Evolutionary conservation across 495 filamentous ascomycete genomes (phyloP), one percentile per base, ranked within the genome.

Genomic region (Chaetomidium leptoderma): DNA sequence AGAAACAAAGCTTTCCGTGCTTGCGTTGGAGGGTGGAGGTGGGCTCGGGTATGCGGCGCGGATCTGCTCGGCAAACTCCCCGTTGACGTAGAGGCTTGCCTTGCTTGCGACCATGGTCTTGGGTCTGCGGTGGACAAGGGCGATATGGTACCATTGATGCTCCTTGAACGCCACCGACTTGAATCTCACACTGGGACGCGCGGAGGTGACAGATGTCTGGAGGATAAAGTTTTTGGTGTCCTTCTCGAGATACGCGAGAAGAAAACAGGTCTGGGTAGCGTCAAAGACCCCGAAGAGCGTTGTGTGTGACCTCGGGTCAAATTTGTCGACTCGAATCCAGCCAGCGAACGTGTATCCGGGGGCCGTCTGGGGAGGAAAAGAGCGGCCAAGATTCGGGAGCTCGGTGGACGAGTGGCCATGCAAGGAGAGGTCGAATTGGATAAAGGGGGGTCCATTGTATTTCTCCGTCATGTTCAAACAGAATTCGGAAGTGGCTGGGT

Each of bases 241-340:
- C 65, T 87, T 90, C 70, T 98, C 93, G 24, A 98, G 80, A 67
- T 97, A 98, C 23, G 87, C 88, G 42, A 98, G 82, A 32, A 97
- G 76, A 62, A 98, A 98, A 72, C 95, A 98, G 1, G 88, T 91
- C 65, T 98, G 93, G 17, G 83, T 90, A 0, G 86, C 77, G 73
- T 98, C 93, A 70, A 95, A 97, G 11, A 92, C 90, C 4, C 93
- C 93, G 71, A 98, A 98, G 7, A 98, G 78, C 4, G 93, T 98
- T 1, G 93, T 97, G 71, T 97, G 95, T 14, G 87, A 86, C 30
- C 80, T 83, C 2, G 79, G 67, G 68, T 98, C 93, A 72, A 93
- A 97, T 44, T 83, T 77, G 65, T 96, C 89, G 51, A 97, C 83
- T 40, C 85, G 83, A 19, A 96, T 80, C 93, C 93, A 98, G 4